Conservation (phyloP, 371 early-diverging fungal genomes). For the Parasitella parasitica region DNA sequence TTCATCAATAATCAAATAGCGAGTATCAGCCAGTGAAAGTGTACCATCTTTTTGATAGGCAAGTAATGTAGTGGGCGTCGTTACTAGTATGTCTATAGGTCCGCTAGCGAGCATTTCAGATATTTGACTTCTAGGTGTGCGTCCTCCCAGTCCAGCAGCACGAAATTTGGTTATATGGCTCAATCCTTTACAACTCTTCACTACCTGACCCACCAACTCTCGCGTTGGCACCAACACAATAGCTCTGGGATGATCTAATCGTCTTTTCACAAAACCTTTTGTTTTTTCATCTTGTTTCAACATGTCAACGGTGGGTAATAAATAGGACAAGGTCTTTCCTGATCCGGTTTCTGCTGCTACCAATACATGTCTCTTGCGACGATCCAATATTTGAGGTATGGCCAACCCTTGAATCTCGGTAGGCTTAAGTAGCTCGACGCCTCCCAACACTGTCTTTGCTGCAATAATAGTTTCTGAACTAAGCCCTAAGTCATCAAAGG, state of each 20-base stretch:
- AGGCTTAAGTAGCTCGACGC: slow-evolving; percentile 57
- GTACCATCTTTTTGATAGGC: slow-evolving; percentile 41
- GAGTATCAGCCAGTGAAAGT: slow-evolving; percentile 58
- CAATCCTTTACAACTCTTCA: slow-evolving; percentile 61
- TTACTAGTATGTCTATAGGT: slow-evolving; percentile 80
- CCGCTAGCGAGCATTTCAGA: slow-evolving; percentile 38
- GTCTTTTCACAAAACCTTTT: slow-evolving; percentile 45
- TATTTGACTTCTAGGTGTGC: slow-evolving; percentile 39
- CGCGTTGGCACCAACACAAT: slow-evolving; percentile 96
- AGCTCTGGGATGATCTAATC: slow-evolving; percentile 74
- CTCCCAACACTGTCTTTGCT: slow-evolving; percentile 38
- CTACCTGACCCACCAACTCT: slow-evolving; percentile 89
- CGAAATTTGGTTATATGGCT: slow-evolving; percentile 75
- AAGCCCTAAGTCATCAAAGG: slow-evolving; percentile 63
- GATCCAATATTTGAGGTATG: slow-evolving; percentile 73
- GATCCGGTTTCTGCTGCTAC: slow-evolving; percentile 97
- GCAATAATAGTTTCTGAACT: slow-evolving; percentile 44
- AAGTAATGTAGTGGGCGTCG: slow-evolving; percentile 72
- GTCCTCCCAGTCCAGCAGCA: slow-evolving; percentile 58
- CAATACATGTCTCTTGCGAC: slow-evolving; percentile 60
- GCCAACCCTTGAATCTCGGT: slow-evolving; percentile 92
- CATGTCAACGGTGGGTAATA: slow-evolving; percentile 81
- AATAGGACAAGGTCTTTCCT: slow-evolving; percentile 97
- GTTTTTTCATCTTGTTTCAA: slow-evolving; percentile 70
- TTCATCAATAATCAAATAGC: slow-evolving; percentile 85